Evolutionary conservation across 1,284 basidiomycete species (phyloP), one percentile per base, ranked within the genome.

Genomic region (Cryptococcus sp.): DNA sequence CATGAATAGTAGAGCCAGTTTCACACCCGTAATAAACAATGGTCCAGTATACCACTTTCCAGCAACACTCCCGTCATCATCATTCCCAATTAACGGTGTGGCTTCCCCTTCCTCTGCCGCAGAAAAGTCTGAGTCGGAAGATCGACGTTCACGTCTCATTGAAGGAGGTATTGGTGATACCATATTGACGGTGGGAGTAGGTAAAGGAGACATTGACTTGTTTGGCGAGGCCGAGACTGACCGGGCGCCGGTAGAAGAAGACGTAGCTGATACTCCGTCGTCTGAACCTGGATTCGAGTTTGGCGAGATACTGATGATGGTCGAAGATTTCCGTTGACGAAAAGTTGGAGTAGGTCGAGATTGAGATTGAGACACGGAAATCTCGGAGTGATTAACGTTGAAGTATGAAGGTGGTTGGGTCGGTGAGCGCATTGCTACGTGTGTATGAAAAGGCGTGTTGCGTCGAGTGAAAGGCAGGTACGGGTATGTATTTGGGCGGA

Each of bases 1-100:
- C 44, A 83, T 51, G 66, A 94, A 93, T 51, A 94, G 79, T 19
- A 80, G 75, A 14, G 83, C 83, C 79, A 93, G 87, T 78, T 91
- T 90, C 53, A 91, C 73, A 0, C 85, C 85, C 0, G 91, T 88
- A 66, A 83, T 81, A 71, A 89, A 77, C 55, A 93, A 78, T 32
- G 90, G 81, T 40, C 78, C 72, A 16, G 63, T 54, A 47, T 70
- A 72, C 72, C 73, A 76, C 54, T 65, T 64, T 37, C 18, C 52
- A n/a, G 47, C 48, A 7, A 24, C 21, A 16, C 21, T 37, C 16
- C 50, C 50, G 31, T 46, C 53, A 19, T 49, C 51, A n/a, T 56
- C 55, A 7, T 52, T 53, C 7, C 51, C 47, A 22, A 64, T 31
- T 11, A 65, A 42, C 3, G 59, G 54, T 4, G 55, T 56, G 2